Percentiles rank a stretch among this genome's conserved stretches.
phyloP scores from a whole-genome alignment of 78 protist species.

The Salpingoeca rosetta region DNA sequence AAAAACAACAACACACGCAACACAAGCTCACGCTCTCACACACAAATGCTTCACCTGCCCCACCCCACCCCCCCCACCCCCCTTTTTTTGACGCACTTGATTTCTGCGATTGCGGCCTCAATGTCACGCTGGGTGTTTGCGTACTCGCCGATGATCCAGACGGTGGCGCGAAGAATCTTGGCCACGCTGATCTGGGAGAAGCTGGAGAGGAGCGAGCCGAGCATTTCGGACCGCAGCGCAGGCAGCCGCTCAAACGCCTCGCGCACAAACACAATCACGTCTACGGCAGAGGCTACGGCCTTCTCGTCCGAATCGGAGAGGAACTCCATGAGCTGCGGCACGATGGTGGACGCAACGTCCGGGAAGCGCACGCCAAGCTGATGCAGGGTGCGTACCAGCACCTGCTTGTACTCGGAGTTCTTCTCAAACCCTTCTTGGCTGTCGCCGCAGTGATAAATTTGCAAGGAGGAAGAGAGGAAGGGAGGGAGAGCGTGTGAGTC shows the following conservation, averaged over 20 bases:
- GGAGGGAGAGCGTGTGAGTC: too few relatives aligned
- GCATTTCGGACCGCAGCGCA: slow-evolving; percentile 40
- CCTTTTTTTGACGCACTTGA: too few relatives aligned
- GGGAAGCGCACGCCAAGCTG: slow-evolving; percentile 76
- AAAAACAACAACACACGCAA: too few relatives aligned
- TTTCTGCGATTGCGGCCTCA: too few relatives aligned
- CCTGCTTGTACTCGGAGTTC: slow-evolving; percentile 57
- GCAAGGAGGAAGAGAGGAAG: too few relatives aligned
- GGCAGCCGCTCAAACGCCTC: slow-evolving; percentile 71
- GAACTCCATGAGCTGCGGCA: slow-evolving; percentile 77
- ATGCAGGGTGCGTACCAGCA: slow-evolving; percentile 78
- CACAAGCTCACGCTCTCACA: too few relatives aligned
- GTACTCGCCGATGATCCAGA: slow-evolving; percentile 80
- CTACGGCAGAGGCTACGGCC: slow-evolving; percentile 46
- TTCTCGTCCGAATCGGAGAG: slow-evolving; percentile 39
- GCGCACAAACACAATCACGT: slow-evolving; percentile 63
- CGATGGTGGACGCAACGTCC: slow-evolving; percentile 70
- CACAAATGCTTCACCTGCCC: too few relatives aligned
- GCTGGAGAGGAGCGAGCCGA: slow-evolving; percentile 39
- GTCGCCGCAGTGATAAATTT: too few relatives aligned
- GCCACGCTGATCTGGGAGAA: slow-evolving; percentile 39
- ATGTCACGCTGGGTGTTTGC: slow-evolving; percentile 44
- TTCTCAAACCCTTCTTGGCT: slow-evolving; percentile 13
- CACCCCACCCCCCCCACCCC: too few relatives aligned
- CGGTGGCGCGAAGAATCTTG: slow-evolving; percentile 61